These are phyloP conservation scores for Globisporangium carolinianum DNA, from an alignment of 352 stramenopile species.

Conservation along the genomic window DNA sequence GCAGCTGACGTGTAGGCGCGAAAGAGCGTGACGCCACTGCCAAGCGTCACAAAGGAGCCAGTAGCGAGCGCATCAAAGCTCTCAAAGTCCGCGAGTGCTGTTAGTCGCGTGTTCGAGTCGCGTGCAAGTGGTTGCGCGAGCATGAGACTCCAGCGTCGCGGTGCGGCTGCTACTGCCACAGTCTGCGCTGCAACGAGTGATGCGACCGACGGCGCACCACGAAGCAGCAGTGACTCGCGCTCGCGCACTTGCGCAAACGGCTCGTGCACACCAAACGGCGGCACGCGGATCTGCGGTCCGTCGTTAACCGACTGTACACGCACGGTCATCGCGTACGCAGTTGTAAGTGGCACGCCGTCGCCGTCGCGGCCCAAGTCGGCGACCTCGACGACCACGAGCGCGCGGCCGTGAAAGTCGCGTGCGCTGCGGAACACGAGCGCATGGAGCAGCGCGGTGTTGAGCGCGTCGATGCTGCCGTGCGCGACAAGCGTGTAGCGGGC, in stretches of 20 bases:
- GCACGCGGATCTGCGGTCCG: constrained; percentile 29
- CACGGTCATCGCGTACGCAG: constrained; percentile 29
- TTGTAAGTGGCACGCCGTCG: constrained; percentile 2
- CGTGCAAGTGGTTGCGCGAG: constrained; percentile 12
- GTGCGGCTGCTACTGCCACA: neutral
- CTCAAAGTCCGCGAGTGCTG: constrained; percentile 12
- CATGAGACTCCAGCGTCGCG: constrained; percentile 18
- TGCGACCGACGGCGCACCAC: constrained; percentile 21
- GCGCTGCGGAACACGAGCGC: constrained; percentile 28
- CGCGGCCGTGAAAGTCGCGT: constrained; percentile 23
- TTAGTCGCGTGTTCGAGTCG: constrained; percentile 20
- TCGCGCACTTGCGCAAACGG: constrained; percentile 36
- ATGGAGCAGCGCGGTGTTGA: constrained; percentile 32
- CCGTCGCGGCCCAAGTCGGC: constrained; percentile 36
- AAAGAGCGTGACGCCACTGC: constrained; percentile 23
- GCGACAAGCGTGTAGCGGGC: constrained; percentile 5
- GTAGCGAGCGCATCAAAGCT: constrained; percentile 4
- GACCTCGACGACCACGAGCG: constrained; percentile 32
- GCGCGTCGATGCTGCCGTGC: constrained; percentile 18
- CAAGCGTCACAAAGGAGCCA: constrained; percentile 18
- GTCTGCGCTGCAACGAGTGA: neutral
- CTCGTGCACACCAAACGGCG: constrained; percentile 26
- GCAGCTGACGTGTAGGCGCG: constrained; percentile 11
- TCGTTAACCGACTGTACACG: constrained; percentile 29
- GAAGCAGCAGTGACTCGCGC: constrained; percentile 26